phyloP scores from a whole-genome alignment of 2,329 filamentous ascomycete genomes.

The Plenodomus biglobosus region DNA sequence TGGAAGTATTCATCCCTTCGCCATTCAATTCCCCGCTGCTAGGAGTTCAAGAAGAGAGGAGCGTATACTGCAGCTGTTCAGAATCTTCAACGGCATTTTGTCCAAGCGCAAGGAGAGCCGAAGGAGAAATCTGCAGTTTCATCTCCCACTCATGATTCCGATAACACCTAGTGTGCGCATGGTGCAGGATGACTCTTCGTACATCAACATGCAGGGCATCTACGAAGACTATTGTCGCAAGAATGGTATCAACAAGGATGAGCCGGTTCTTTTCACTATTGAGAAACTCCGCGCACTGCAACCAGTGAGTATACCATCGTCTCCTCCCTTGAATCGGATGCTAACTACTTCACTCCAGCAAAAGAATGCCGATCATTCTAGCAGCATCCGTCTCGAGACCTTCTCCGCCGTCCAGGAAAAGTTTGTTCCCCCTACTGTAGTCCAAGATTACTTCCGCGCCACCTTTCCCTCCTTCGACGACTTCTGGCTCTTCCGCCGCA shows the following conservation, averaged over 20 bases:
- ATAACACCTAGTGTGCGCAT: constrained; percentile 92
- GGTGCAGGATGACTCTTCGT: constrained; percentile 92
- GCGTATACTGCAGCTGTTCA: constrained; percentile 91
- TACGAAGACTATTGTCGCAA: constrained; percentile 96
- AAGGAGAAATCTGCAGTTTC: constrained; percentile 91
- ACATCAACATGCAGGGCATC: constrained; percentile 89
- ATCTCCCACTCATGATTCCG: constrained; percentile 92
- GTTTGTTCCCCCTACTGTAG: constrained; percentile 80
- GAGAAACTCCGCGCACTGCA: constrained; percentile 79
- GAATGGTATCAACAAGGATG: constrained; percentile 86
- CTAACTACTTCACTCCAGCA: constrained; percentile 43
- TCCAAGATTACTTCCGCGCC: constrained; percentile 84
- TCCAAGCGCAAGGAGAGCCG: constrained; percentile 92
- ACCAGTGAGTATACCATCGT: constrained; percentile 30
- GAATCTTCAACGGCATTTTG: constrained; percentile 92
- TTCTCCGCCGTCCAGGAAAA: constrained; percentile 92
- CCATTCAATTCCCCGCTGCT: constrained; percentile 92
- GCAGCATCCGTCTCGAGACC: constrained; percentile 81
- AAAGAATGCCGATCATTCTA: constrained; percentile 69
- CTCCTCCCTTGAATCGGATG: no score
- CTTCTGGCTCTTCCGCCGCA: constrained; percentile 97
- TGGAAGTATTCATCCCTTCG: constrained; percentile 94
- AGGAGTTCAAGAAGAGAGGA: constrained; percentile 92
- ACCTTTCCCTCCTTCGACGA: constrained; percentile 87
- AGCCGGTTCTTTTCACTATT: constrained; percentile 92